Evolutionary conservation across 2,329 filamentous ascomycete genomes (phyloP), one percentile per base, ranked within the genome.

Genomic region (Cordyceps sp.): DNA sequence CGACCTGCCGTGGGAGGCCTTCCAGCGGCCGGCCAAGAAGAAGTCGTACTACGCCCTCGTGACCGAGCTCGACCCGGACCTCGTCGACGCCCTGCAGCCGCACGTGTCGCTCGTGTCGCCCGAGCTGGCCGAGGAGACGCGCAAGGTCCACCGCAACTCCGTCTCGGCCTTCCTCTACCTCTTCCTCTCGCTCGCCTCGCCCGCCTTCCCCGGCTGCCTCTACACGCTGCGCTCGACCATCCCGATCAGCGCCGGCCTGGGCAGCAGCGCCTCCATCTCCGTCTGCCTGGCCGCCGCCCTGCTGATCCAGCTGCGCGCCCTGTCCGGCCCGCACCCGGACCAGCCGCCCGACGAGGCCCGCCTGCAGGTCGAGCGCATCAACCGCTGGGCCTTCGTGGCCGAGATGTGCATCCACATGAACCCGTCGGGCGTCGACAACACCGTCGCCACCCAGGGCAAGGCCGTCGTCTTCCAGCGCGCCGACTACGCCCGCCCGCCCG

Each of bases 341-440:
- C 88, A 96, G 53, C 83, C 85, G 4, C 58, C 74, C 1, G 76
- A 84, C 33, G 90, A 98, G 57, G 83, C 83, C n/a, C 75, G 81
- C 37, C 57, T 85, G 27, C 88, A 98, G 51, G 69, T 96, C 20
- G 86, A 96, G 58, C 75, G 88, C 40, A 94, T 98, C 58, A 98
- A 98, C 55, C 72, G 81, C 38, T 98, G 92, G 90, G 86, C 90
- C 0, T 96, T 94, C 54, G 90, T 98, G 1, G 80, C 80, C 17
- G 90, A 98, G 54, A 80, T 96, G 73, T 90, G 85, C 56, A 94
- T 96, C 39, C 90, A 98, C 50, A 90, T 88, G 24, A 96, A 93
- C 48, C 90, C 90, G 1, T 93, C 84, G 0, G 90, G 90, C 0
- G 83, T 98, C 27, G 90, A 98, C 57, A 98, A 98, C 54, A 98